Evolutionary conservation across 2,329 filamentous ascomycete species (phyloP).

Genomic region (Botrytis fragariae): DNA sequence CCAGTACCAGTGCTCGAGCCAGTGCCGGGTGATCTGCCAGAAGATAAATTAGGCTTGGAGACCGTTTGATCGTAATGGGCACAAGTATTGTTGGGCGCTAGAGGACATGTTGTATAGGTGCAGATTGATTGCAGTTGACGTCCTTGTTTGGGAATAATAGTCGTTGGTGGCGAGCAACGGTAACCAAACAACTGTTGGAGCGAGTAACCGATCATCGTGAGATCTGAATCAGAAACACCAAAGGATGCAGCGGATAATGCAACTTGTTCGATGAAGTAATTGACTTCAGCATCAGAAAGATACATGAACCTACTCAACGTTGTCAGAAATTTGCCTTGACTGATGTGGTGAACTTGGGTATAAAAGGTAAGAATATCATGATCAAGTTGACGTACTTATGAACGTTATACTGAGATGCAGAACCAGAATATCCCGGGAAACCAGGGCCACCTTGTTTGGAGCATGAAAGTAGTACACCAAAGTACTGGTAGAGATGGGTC

Average conservation of each 20-base stretch:
- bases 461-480: slow-evolving; percentile 57
- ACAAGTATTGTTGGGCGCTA: slow-evolving; percentile 48
- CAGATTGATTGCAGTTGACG: slow-evolving; percentile 56
- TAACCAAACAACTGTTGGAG: slow-evolving; percentile 52
- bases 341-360: not conserved
- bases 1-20: not conserved
- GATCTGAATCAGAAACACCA: slow-evolving; percentile 54
- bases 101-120: slow-evolving; percentile 49
- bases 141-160: slow-evolving; percentile 46
- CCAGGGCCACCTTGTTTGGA: slow-evolving; percentile 48
- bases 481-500: slow-evolving; percentile 62
- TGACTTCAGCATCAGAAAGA: slow-evolving; percentile 49
- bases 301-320: slow-evolving; percentile 49
- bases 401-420: slow-evolving; percentile 49
- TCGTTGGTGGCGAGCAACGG: slow-evolving; percentile 48
- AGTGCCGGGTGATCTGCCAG: not conserved
- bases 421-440: slow-evolving; percentile 50
- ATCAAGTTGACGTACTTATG: slow-evolving; percentile 44
- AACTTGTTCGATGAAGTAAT: slow-evolving; percentile 60
- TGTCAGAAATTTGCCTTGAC: slow-evolving; percentile 12
- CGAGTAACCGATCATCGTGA: slow-evolving; percentile 47
- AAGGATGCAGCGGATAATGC: slow-evolving; percentile 55
- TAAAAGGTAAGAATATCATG: not conserved
- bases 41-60: slow-evolving; percentile 16
- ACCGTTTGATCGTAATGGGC: slow-evolving; percentile 41